Percentiles rank a stretch among this genome's conserved stretches.
These are phyloP conservation scores for Aspergillus fructus DNA, from an alignment of 2,329 filamentous ascomycete genomes.

Conservation along the genomic window DNA sequence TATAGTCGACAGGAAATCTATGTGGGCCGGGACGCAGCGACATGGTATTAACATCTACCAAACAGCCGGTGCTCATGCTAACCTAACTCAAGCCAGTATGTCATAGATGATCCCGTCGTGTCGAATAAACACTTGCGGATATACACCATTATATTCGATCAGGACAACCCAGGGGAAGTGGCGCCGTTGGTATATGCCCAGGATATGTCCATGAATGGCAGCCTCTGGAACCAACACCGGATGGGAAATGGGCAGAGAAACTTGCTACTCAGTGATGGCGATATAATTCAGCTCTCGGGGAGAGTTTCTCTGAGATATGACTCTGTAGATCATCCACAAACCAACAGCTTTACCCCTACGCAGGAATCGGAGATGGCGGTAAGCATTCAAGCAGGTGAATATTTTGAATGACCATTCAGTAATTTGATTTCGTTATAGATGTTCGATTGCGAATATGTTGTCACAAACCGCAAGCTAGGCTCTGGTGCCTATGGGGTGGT, in stretches of 20 bases:
- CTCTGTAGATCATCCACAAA: constrained; percentile 4
- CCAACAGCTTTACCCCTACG: constrained; percentile 21
- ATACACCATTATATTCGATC: constrained; percentile 44
- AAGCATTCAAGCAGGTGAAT: background rate
- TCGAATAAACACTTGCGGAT: constrained; percentile 46
- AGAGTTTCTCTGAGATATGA: constrained; percentile 23
- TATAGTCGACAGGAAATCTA: constrained; percentile 34
- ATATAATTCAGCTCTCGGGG: constrained; percentile 33
- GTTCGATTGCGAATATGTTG: constrained; percentile 33
- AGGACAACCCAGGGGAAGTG: constrained; percentile 36
- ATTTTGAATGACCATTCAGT: background rate
- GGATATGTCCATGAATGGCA: constrained; percentile 44
- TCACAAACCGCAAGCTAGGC: constrained; percentile 43
- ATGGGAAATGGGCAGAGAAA: constrained; percentile 35
- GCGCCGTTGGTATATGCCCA: constrained; percentile 45
- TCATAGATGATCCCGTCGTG: constrained; percentile 33
- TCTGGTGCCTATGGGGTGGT: constrained; percentile 45
- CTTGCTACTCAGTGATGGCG: constrained; percentile 40
- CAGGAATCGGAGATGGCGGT: constrained; percentile 39
- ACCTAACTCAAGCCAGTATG: constrained; percentile 29
- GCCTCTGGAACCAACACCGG: constrained; percentile 37
- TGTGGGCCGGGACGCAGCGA: constrained; percentile 34
- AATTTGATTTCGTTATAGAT: constrained; percentile 18
- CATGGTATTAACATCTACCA: constrained; percentile 23
- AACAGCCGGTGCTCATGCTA: constrained; percentile 6